Conservation (phyloP, 352 stramenopile species). For the Halophytophthora polymorphica region DNA sequence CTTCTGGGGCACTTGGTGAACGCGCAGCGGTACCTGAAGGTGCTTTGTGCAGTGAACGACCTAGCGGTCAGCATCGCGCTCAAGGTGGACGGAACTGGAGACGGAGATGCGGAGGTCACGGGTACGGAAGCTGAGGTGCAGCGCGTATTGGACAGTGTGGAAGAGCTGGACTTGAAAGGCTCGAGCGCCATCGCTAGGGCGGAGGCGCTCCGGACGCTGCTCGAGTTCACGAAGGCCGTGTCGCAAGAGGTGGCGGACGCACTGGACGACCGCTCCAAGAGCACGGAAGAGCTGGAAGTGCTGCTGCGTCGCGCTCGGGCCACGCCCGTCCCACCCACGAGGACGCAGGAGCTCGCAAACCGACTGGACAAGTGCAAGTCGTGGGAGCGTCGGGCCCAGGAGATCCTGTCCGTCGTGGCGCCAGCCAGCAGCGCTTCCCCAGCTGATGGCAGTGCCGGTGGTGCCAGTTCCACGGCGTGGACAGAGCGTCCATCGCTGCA, state of each 20-base stretch:
- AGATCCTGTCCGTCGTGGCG: slow-evolving; percentile 27
- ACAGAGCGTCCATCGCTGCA: slow-evolving; percentile 34
- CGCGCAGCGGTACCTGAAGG: slow-evolving; percentile 24
- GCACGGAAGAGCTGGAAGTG: slow-evolving; percentile 44
- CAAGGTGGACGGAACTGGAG: slow-evolving; percentile 7
- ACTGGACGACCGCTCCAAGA: slow-evolving; percentile 37
- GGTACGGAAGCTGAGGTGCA: slow-evolving; percentile 27
- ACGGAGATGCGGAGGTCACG: slow-evolving; percentile 4
- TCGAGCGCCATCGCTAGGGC: slow-evolving; percentile 29
- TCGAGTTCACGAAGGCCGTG: slow-evolving; percentile 26
- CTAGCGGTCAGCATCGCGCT: slow-evolving; percentile 20
- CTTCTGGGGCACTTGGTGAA: slow-evolving; percentile 14
- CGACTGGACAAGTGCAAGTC: slow-evolving; percentile 47
- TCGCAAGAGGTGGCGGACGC: slow-evolving; percentile 25
- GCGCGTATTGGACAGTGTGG: slow-evolving; percentile 28
- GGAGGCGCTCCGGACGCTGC: slow-evolving; percentile 32
- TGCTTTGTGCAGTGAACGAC: slow-evolving; percentile 29
- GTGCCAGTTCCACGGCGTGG: slow-evolving; percentile 15
- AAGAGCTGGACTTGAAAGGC: slow-evolving; percentile 16
- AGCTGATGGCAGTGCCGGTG: background rate
- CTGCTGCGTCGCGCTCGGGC: slow-evolving; percentile 30
- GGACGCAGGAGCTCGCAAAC: slow-evolving; percentile 41
- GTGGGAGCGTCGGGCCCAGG: slow-evolving; percentile 51
- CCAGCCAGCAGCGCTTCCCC: no score
- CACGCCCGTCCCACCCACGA: slow-evolving; percentile 38